Base-by-base conservation (phyloP, 78 protist genomes). In the Andalucia godoyi region DNA sequence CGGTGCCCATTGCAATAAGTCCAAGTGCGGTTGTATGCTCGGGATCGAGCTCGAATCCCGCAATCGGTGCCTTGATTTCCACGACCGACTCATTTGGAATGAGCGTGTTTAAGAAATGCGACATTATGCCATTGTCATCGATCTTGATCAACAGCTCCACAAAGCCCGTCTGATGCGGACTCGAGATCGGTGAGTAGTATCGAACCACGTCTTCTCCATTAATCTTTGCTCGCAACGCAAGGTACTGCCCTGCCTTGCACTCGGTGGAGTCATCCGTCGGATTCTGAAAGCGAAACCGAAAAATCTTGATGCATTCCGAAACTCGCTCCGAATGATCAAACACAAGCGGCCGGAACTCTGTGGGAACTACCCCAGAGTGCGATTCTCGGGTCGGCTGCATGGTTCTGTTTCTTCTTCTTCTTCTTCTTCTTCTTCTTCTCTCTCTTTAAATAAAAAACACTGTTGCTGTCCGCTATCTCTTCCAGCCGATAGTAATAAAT, bases 1-100 rank as follows among this genome's bases (percentile, higher is more conserved):
- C 70, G 17, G 70, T 64, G 70, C 70, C 70, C 25, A 55, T 58
- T 29, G 70, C 70, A 18, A 64, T 10, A 41, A 64, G 1, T 29
- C 47, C 45, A 9, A 64, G 5, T 15, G 6, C 3, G 29, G 6
- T 6, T 13, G 33, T 29, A 15, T 6, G 38, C 32, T 4, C 59
- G 29, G 25, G 25, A 39, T 32, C 4, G 38, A 10, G 33, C 38
- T 10, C 12, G 41, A 29, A 53, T 39, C 6, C 41, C 13, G 12
- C 9, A 15, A 10, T 4, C 41, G 32, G 3, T 15, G 59, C 43
- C 32, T 12, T 2, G 13, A 6, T 10, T 10, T 10, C 32, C 13
- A 53, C 6, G 42, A 64, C 33, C 51, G 33, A 13, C 39, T 46
- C 70, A 27, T 58, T 58, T 2, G 70, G 70, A 9, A 9, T 5